Conservation (phyloP, 371 early-diverging fungal species). For the Globomyces sp. region DNA sequence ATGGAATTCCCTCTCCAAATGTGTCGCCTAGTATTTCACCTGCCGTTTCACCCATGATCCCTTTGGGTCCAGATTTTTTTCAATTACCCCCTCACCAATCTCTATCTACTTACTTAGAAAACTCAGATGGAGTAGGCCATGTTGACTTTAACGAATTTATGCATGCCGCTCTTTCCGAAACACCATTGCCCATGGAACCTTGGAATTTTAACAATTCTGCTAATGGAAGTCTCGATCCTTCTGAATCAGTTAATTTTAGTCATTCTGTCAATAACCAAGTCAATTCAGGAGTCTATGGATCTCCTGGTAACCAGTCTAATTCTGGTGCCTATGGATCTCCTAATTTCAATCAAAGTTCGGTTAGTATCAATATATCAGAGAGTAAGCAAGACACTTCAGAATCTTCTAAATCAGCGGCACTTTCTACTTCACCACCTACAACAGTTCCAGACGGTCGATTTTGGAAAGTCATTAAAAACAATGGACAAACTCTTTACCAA, state of each 20-base stretch:
- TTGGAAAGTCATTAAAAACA: constrained; percentile 16
- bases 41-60: neutral
- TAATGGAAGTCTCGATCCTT: neutral
- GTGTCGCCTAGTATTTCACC: constrained; percentile 18
- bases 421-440: too few relatives aligned
- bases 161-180: constrained; percentile 4
- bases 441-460: constrained; percentile 17
- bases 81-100: neutral
- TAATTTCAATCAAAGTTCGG: neutral
- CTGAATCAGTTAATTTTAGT: neutral
- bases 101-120: constrained; percentile 3
- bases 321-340: constrained; percentile 4
- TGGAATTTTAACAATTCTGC: neutral
- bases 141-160: constrained; percentile 6
- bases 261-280: constrained; percentile 7
- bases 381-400: constrained; percentile 3
- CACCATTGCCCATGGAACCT: too few relatives aligned
- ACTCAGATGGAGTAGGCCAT: constrained; percentile 11
- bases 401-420: neutral
- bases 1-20: constrained; percentile 26
- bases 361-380: neutral
- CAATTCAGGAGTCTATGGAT: neutral
- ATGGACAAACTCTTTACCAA: constrained; percentile 17
- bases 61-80: neutral
- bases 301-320: neutral